phyloP scores from a whole-genome alignment of 1,284 basidiomycete genomes.

The Pseudozyma pruni region DNA sequence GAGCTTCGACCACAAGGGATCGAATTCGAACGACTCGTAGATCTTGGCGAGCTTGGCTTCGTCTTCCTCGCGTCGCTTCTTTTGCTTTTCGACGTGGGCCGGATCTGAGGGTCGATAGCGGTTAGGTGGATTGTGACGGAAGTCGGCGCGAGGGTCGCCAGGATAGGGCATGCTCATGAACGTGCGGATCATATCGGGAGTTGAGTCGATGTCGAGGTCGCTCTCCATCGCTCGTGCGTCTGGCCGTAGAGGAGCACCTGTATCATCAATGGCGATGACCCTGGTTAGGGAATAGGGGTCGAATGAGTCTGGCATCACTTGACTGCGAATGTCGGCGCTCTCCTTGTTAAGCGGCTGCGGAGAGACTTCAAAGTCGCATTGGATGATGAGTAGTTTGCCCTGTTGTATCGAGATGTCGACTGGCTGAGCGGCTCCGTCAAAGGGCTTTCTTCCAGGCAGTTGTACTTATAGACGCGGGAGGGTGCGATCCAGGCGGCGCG shows the following conservation, averaged over 20 bases:
- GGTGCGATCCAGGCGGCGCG: too few relatives aligned
- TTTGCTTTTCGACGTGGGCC: slow-evolving; percentile 23
- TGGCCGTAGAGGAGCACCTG: slow-evolving; percentile 7
- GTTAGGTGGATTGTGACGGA: slow-evolving; percentile 1
- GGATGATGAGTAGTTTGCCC: too few relatives aligned
- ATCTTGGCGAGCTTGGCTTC: slow-evolving; percentile 62
- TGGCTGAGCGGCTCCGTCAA: too few relatives aligned
- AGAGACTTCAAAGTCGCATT: too few relatives aligned
- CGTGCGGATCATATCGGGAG: slow-evolving; percentile 3
- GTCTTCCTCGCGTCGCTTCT: slow-evolving; percentile 72
- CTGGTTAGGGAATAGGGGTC: too few relatives aligned
- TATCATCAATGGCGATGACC: slow-evolving; percentile 15
- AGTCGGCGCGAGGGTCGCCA: background rate
- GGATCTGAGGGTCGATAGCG: slow-evolving; percentile 18
- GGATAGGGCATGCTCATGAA: slow-evolving; percentile 7
- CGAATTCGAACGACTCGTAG: slow-evolving; percentile 65
- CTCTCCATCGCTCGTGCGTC: too few relatives aligned
- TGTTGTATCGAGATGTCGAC: too few relatives aligned
- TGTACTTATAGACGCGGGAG: too few relatives aligned
- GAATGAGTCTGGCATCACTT: too few relatives aligned
- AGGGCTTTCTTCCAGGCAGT: too few relatives aligned
- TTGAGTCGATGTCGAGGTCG: background rate
- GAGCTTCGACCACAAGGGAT: slow-evolving; percentile 60
- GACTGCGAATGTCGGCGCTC: too few relatives aligned
- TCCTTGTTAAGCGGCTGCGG: too few relatives aligned